Evolutionary conservation across 306 rosid genomes (phyloP).

Genomic region (Cicer cuneatum): DNA sequence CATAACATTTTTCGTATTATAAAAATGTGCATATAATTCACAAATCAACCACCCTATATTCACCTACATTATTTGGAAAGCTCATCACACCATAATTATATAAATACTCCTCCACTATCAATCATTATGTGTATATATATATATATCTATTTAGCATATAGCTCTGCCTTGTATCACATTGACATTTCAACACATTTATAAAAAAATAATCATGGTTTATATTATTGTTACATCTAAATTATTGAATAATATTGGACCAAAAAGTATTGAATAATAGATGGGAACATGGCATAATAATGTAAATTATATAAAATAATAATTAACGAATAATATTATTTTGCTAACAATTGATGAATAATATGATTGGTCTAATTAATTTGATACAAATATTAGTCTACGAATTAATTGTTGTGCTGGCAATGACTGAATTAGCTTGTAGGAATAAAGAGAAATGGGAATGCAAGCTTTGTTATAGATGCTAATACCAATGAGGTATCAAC

Average conservation of each 20-base stretch:
- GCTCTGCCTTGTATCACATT: background rate
- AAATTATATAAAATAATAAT: background rate
- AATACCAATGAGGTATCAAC: constrained; percentile 53
- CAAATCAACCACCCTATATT: constrained; percentile 56
- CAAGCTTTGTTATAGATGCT: constrained; percentile 66
- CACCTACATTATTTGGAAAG: constrained; percentile 56
- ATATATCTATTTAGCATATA: no score
- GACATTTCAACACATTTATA: constrained; percentile 34
- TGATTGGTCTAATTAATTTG: constrained; percentile 18
- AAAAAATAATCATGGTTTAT: background rate
- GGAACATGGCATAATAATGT: constrained; percentile 40
- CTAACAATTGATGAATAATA: background rate
- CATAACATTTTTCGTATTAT: constrained; percentile 25
- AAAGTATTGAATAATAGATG: background rate
- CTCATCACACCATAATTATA: constrained; percentile 51
- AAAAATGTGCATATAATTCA: constrained; percentile 47
- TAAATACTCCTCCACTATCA: constrained; percentile 38
- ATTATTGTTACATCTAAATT: background rate
- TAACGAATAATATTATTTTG: background rate
- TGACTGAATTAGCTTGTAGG: constrained; percentile 68
- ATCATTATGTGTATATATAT: constrained; percentile 12
- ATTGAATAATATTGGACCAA: background rate
- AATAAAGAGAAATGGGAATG: constrained; percentile 81
- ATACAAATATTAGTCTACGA: background rate
- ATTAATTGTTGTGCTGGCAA: constrained; percentile 32